A percentile compares a stretch with the other conserved stretches of the same genome.
These are phyloP conservation scores for Tothia fuscella DNA, from an alignment of 2,329 filamentous ascomycete species.

Conservation along the genomic window DNA sequence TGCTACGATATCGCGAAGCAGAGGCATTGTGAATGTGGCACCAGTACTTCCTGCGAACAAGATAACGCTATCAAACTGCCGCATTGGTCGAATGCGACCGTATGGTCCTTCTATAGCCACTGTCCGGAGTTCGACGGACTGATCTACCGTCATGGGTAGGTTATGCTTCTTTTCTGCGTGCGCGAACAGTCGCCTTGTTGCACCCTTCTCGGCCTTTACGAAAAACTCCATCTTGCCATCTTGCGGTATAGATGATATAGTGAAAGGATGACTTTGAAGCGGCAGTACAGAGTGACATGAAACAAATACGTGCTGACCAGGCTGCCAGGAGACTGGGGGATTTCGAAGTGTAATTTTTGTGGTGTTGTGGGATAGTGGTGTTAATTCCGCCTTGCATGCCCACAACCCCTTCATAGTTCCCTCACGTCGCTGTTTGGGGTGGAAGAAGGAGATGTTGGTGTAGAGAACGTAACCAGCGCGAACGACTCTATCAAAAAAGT, in stretches of 20 bases:
- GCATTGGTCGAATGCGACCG: constrained; percentile 37
- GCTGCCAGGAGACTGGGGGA: constrained; percentile 44
- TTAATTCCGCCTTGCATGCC: constrained; percentile 28
- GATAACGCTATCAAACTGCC: constrained; percentile 49
- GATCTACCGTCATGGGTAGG: constrained; percentile 14
- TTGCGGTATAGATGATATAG: constrained; percentile 44
- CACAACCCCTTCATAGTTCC: constrained; percentile 21
- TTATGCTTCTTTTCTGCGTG: constrained; percentile 34
- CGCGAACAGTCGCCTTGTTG: constrained; percentile 38
- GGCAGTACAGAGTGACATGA: constrained; percentile 45
- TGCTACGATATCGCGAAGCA: constrained; percentile 44
- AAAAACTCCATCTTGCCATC: constrained; percentile 46
- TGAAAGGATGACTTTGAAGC: constrained; percentile 53
- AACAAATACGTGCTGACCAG: constrained; percentile 53
- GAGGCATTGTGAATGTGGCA: constrained; percentile 44
- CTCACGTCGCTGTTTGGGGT: constrained; percentile 21
- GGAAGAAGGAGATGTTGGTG: constrained; percentile 28
- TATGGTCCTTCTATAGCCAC: constrained; percentile 45
- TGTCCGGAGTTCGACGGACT: constrained; percentile 17
- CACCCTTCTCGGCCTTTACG: constrained; percentile 42
- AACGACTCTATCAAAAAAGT: constrained; percentile 50
- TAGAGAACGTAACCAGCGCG: constrained; percentile 28
- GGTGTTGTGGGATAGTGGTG: constrained; percentile 39
- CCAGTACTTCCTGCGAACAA: constrained; percentile 50
- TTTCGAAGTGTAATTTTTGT: constrained; percentile 45